phyloP scores from a whole-genome alignment of 768 basidiomycete species.

The Tubosaeta sp. region DNA sequence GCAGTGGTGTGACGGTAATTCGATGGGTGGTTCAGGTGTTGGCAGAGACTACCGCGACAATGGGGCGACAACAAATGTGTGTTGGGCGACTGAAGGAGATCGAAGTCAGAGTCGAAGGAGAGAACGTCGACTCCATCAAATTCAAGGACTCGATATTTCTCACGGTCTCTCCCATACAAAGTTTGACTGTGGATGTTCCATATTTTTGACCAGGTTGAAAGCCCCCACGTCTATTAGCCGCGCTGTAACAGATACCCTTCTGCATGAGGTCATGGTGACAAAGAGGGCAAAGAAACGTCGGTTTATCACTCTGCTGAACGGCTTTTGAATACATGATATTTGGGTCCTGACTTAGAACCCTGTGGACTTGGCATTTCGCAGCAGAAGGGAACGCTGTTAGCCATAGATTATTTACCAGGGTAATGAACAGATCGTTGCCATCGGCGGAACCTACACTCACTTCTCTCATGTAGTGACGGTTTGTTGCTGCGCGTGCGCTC shows the following conservation, averaged over 20 bases:
- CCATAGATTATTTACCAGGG: constrained; percentile 22
- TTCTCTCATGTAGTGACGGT: constrained; percentile 30
- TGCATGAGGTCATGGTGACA: too few species aligned
- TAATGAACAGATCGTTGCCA: background rate
- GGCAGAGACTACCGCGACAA: constrained; percentile 10
- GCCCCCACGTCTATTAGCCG: too few species aligned
- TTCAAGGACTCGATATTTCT: constrained; percentile 23
- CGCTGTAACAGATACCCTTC: too few species aligned
- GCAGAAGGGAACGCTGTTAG: constrained; percentile 40
- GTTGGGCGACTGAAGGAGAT: constrained; percentile 18
- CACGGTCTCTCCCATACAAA: constrained; percentile 22
- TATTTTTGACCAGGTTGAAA: too few species aligned
- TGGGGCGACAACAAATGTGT: constrained; percentile 10
- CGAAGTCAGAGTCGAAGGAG: constrained; percentile 29
- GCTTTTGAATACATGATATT: too few species aligned
- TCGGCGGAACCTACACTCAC: background rate
- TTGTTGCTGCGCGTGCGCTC: constrained; percentile 36
- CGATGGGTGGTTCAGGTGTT: constrained; percentile 13
- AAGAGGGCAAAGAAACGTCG: too few species aligned
- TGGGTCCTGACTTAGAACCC: too few species aligned
- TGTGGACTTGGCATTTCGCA: too few species aligned
- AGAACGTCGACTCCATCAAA: constrained; percentile 21
- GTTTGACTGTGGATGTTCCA: too few species aligned
- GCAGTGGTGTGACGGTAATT: constrained; percentile 15
- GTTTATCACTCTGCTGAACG: constrained; percentile 24